Evolutionary conservation across 495 filamentous ascomycete species (phyloP).

Genomic region (Neurospora discreta): DNA sequence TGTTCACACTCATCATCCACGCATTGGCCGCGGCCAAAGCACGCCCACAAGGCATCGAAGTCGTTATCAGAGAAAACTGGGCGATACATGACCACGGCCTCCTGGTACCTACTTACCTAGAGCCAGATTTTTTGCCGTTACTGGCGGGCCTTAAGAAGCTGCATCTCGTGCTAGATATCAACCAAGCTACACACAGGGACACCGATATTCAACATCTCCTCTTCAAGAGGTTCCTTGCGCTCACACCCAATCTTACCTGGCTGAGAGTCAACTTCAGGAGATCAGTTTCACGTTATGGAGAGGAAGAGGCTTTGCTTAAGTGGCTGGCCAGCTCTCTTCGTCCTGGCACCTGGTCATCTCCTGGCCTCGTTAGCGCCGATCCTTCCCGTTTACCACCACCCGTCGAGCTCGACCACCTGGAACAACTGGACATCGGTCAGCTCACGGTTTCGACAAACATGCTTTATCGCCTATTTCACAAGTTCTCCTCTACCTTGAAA

Average conservation of each 20-base stretch:
- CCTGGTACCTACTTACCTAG: slow-evolving; percentile 21
- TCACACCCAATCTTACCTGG: slow-evolving; percentile 20
- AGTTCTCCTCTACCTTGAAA: background rate
- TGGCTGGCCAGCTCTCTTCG: background rate
- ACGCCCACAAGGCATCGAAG: slow-evolving; percentile 25
- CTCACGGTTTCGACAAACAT: background rate
- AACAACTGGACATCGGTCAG: background rate
- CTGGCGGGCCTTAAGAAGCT: slow-evolving; percentile 25
- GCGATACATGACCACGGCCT: slow-evolving; percentile 20
- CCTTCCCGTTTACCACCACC: background rate
- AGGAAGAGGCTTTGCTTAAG: background rate
- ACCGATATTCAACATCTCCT: background rate
- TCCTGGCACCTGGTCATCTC: background rate
- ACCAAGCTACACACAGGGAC: background rate
- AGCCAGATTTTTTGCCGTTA: slow-evolving; percentile 15
- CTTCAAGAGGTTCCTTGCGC: slow-evolving; percentile 17
- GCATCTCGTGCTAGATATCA: slow-evolving; percentile 16
- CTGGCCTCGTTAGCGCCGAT: background rate
- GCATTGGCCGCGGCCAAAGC: slow-evolving; percentile 25
- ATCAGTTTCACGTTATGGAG: background rate
- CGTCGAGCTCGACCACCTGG: background rate
- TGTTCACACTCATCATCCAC: slow-evolving; percentile 21
- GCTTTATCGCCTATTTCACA: background rate
- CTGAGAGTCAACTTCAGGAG: slow-evolving; percentile 25
- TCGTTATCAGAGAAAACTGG: slow-evolving; percentile 18